A percentile compares a stretch with the other conserved stretches of the same genome.
Conservation (phyloP, 1,139 yeast genomes). For the Meyerozyma carpophila region DNA sequence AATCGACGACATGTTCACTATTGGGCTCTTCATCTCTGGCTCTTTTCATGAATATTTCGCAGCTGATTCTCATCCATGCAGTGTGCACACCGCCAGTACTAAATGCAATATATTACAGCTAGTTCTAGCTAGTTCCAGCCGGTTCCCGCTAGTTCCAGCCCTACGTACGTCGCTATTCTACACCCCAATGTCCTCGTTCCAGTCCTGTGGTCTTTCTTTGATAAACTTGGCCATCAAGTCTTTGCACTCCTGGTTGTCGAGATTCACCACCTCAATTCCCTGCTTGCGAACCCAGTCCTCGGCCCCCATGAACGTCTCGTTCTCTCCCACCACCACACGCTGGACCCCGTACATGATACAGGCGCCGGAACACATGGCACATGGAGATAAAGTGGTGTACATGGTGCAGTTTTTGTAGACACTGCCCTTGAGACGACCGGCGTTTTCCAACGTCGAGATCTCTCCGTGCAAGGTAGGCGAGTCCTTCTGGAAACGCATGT, state of each 20-base stretch:
- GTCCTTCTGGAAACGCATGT: constrained; percentile 75
- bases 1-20: not conserved
- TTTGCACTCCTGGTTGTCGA: constrained; percentile 64
- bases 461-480: constrained; percentile 89
- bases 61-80: not conserved
- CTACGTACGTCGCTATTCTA: constrained; percentile 10
- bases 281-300: constrained; percentile 62
- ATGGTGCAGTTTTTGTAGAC: constrained; percentile 68
- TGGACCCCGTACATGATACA: constrained; percentile 81
- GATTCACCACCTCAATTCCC: constrained; percentile 72
- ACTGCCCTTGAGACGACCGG: constrained; percentile 74
- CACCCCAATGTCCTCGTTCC: constrained; percentile 90
- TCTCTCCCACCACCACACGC: constrained; percentile 86
- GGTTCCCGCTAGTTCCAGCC: not conserved
- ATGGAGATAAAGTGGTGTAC: constrained; percentile 90
- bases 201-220: constrained; percentile 67
- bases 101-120: too few relatives aligned
- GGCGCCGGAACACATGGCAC: constrained; percentile 94
- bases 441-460: constrained; percentile 80
- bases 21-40: not conserved
- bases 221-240: constrained; percentile 74
- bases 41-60: not conserved
- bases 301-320: constrained; percentile 69
- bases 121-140: not conserved
- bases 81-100: too few relatives aligned